These are phyloP conservation scores for Lathyrus tuberosus DNA, from an alignment of 306 rosid species.

Conservation along the genomic window DNA sequence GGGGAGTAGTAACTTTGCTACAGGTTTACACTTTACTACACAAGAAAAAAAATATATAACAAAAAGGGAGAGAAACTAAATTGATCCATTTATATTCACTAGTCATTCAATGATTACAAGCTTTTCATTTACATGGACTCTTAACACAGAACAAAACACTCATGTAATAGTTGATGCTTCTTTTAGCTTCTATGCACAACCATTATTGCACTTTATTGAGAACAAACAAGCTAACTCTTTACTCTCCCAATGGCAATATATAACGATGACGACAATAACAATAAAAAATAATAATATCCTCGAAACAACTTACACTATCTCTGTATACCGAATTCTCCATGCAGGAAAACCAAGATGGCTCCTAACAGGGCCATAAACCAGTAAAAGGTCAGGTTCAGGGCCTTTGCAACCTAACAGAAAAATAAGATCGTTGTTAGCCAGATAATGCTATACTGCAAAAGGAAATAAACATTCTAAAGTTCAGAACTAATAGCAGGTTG, in stretches of 20 bases:
- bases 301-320: slow-evolving; percentile 71
- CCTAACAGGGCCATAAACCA: slow-evolving; percentile 85
- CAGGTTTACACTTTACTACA: slow-evolving; percentile 3
- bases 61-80: slow-evolving; percentile 27
- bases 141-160: slow-evolving; percentile 8
- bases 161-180: slow-evolving; percentile 24
- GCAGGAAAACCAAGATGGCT: slow-evolving; percentile 95
- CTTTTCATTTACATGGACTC: slow-evolving; percentile 28
- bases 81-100: too few relatives aligned
- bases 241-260: neutral
- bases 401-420: slow-evolving; percentile 64
- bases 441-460: slow-evolving; percentile 32
- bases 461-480: slow-evolving; percentile 26
- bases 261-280: neutral
- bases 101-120: slow-evolving; percentile 7
- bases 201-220: slow-evolving; percentile 24
- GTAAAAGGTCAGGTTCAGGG: slow-evolving; percentile 81
- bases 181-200: slow-evolving; percentile 15
- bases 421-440: slow-evolving; percentile 17
- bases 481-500: slow-evolving; percentile 34
- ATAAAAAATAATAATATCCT: neutral
- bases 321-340: slow-evolving; percentile 88
- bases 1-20: slow-evolving; percentile 23
- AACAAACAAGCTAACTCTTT: slow-evolving; percentile 8
- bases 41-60: slow-evolving; percentile 2